Base-by-base conservation (phyloP, 148 eudicot genomes). In the Fagopyrum homotropicum region DNA sequence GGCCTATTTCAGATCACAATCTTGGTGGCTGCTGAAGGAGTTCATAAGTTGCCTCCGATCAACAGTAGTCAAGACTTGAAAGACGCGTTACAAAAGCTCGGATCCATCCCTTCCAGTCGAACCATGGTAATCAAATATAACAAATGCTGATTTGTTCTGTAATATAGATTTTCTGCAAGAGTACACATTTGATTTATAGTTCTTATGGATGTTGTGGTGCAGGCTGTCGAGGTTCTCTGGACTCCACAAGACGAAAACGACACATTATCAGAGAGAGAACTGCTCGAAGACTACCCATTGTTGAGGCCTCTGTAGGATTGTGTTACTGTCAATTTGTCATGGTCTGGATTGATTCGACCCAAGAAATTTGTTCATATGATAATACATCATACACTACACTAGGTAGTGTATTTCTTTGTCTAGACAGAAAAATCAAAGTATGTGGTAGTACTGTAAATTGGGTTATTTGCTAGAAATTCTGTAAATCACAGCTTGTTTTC, bases 21-120 rank as follows among this genome's bases (percentile, higher is more conserved):
- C 76, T 82, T 93, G 88, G 97, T 91, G 83, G 98, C 97, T 79
- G 98, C 97, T 16, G 91, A 86, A 85, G 98, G 98, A 75, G 89
- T 81, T 35, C 82, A 83, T 78, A 93, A 93, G 77, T 60, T 93
- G 82, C 98, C 98, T 45, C 63, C 91, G 56, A 88, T 93, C 63
- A 88, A 86, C 35, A 80, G 83, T 57, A 91, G 97, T 74, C 78
- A 71, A 72, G 91, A 88, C 80, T 78, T 93, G 87, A 93, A 89
- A 78, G 95, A 88, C 75, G 95, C 97, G 55, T 68, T 93, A 74
- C 94, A 91, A 80, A 89, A 88, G 82, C 90, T 93, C 66, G 95
- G 84, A 15, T 85, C 97, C 54, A 88, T 91, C 77, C 95, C 97
- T 66, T 76, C 98, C 55, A 82, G 83, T 79, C 88, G 78, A 85